These are phyloP conservation scores for Elaeis oleifera DNA, from an alignment of 202 grass and related monocot species.

Conservation along the genomic window DNA sequence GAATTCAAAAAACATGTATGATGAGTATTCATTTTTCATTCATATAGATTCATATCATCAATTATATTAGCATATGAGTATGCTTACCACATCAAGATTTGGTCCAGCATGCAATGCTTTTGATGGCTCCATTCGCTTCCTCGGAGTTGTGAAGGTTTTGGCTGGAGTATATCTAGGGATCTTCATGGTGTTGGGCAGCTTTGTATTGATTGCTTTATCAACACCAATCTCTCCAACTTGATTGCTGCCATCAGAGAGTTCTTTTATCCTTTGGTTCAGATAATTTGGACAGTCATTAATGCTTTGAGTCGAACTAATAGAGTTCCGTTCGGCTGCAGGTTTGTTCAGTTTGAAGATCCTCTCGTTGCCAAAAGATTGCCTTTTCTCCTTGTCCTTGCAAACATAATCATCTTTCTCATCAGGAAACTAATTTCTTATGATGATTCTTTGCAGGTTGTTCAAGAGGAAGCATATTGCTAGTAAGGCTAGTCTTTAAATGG, in stretches of 20 bases:
- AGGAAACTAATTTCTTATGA: slow-evolving; percentile 27
- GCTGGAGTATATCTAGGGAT: slow-evolving; percentile 41
- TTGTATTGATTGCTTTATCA: slow-evolving; percentile 32
- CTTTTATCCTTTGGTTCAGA: slow-evolving; percentile 29
- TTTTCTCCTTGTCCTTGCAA: slow-evolving; percentile 29
- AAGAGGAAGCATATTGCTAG: slow-evolving; percentile 28
- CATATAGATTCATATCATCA: slow-evolving; percentile 5
- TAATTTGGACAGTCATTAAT: slow-evolving; percentile 42
- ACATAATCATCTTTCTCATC: slow-evolving; percentile 33
- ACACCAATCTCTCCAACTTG: slow-evolving; percentile 36
- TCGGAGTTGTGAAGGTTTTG: slow-evolving; percentile 52
- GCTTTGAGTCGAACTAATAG: slow-evolving; percentile 27
- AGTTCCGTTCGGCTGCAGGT: slow-evolving; percentile 20
- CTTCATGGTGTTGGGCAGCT: slow-evolving; percentile 27
- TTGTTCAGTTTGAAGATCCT: slow-evolving; percentile 40
- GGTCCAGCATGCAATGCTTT: slow-evolving; percentile 64
- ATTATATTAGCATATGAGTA: slow-evolving; percentile 1
- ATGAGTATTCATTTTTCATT: neutral
- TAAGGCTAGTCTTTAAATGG: slow-evolving; percentile 37
- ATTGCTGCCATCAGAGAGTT: slow-evolving; percentile 32
- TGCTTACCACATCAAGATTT: slow-evolving; percentile 46
- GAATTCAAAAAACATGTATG: no score
- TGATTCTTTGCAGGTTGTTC: slow-evolving; percentile 23
- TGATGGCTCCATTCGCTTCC: slow-evolving; percentile 38
- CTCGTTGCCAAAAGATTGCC: slow-evolving; percentile 42